These are phyloP conservation scores for Arabidopsis lyrata DNA, from an alignment of 441 rosid species.

Conservation along the genomic window DNA sequence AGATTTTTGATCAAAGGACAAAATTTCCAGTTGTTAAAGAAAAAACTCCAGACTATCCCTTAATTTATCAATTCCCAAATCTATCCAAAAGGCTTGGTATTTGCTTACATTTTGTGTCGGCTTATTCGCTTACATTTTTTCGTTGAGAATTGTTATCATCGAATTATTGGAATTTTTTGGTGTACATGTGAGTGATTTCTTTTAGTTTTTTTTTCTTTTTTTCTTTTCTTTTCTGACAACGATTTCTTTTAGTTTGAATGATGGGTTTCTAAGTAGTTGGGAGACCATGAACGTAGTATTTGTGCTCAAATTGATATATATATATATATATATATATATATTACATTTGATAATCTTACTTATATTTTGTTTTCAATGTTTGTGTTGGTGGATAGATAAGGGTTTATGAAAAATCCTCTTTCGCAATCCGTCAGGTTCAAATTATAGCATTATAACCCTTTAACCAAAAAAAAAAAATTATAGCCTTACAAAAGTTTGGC, in stretches of 20 bases:
- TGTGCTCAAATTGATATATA: neutral
- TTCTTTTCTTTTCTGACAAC: too few relatives aligned
- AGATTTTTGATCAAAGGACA: neutral
- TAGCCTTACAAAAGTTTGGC: neutral
- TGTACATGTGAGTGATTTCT: neutral
- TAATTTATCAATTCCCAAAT: neutral
- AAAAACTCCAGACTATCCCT: neutral
- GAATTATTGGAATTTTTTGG: neutral
- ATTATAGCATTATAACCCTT: neutral
- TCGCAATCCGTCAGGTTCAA: neutral
- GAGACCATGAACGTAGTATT: conserved; percentile 7
- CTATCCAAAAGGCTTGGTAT: neutral
- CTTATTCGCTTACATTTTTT: too few relatives aligned
- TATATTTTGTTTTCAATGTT: neutral
- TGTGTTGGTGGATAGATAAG: conserved; percentile 24
- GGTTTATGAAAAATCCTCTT: neutral
- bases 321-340: too few relatives aligned
- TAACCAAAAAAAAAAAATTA: neutral
- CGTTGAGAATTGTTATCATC: neutral
- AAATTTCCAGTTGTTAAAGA: too few relatives aligned
- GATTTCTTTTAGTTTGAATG: neutral
- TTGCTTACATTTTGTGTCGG: too few relatives aligned
- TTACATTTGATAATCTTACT: conserved; percentile 3
- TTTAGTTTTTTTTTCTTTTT: neutral
- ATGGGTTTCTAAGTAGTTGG: conserved; percentile 15